Percentiles rank a stretch among this genome's conserved stretches.
Conservation (phyloP, 2,329 filamentous ascomycete species). For the Pseudocercospora pini-densiflorae region DNA sequence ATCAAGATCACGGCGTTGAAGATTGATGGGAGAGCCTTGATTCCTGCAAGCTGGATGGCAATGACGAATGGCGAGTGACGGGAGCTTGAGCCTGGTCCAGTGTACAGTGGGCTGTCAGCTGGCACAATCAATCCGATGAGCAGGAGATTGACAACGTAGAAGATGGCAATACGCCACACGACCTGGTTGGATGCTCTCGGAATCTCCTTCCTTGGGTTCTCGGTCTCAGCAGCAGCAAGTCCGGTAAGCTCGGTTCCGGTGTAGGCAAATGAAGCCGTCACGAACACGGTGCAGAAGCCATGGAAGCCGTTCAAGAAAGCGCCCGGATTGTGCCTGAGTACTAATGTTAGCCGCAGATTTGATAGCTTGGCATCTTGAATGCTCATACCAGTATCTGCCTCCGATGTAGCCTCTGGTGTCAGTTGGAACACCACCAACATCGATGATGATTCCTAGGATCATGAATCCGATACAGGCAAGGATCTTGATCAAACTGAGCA, state of each 20-base stretch:
- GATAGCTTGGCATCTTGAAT: too few relatives aligned
- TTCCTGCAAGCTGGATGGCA: conserved; percentile 69
- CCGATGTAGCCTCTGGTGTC: conserved; percentile 37
- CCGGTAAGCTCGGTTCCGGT: conserved; percentile 59
- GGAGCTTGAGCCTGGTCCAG: conserved; percentile 48
- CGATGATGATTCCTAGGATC: conserved; percentile 60
- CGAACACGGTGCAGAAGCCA: conserved; percentile 36
- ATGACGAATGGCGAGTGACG: conserved; percentile 68
- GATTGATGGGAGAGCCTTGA: conserved; percentile 69
- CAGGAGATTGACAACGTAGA: conserved; percentile 39
- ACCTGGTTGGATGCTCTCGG: conserved; percentile 39
- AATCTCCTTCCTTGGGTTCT: conserved; percentile 52
- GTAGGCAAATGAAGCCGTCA: conserved; percentile 54
- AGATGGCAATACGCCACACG: conserved; percentile 38
- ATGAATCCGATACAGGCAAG: conserved; percentile 64
- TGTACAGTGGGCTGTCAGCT: conserved; percentile 49
- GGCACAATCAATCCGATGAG: conserved; percentile 37
- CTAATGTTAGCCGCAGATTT: neutral
- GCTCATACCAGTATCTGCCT: conserved; percentile 35
- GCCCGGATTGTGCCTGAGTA: conserved; percentile 9
- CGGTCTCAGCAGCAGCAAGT: conserved; percentile 57
- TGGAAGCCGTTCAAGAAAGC: conserved; percentile 34
- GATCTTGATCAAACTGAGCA: conserved; percentile 40
- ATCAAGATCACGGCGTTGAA: conserved; percentile 79
- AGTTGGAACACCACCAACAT: conserved; percentile 46